These are phyloP conservation scores for Mycena pura DNA, from an alignment of 768 basidiomycete genomes.

Conservation along the genomic window DNA sequence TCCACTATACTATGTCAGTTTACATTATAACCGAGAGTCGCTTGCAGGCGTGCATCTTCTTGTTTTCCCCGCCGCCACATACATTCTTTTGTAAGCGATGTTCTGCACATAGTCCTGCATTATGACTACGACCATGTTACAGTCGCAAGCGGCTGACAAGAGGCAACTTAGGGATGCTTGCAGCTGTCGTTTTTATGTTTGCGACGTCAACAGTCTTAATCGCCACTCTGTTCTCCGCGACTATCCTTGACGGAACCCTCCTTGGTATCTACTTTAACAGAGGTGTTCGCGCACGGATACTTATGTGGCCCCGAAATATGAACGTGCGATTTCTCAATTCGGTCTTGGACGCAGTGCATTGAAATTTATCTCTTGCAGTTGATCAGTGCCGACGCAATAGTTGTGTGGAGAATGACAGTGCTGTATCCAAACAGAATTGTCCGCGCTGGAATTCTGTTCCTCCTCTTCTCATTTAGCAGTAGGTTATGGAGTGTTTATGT, in stretches of 20 bases:
- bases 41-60: conserved; percentile 12
- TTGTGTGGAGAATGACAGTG: conserved; percentile 16
- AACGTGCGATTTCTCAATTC: background rate
- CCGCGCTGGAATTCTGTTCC: conserved; percentile 8
- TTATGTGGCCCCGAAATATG: conserved; percentile 17
- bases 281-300: background rate
- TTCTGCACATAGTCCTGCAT: background rate
- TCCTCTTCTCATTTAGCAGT: conserved; percentile 14
- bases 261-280: conserved; percentile 13
- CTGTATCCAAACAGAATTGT: conserved; percentile 12
- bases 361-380: background rate
- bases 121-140: background rate
- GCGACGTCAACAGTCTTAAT: conserved; percentile 6
- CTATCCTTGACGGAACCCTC: conserved; percentile 11
- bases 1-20: background rate
- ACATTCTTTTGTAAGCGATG: conserved; percentile 3
- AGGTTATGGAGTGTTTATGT: background rate
- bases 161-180: conserved; percentile 11
- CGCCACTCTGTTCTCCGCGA: conserved; percentile 7
- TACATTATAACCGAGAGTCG: background rate
- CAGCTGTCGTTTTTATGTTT: conserved; percentile 13
- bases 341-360: background rate
- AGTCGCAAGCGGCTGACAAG: conserved; percentile 9
- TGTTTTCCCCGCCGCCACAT: conserved; percentile 3
- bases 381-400: conserved; percentile 10